Base-by-base conservation (phyloP, 768 basidiomycete species). In the Lepiota venenata region DNA sequence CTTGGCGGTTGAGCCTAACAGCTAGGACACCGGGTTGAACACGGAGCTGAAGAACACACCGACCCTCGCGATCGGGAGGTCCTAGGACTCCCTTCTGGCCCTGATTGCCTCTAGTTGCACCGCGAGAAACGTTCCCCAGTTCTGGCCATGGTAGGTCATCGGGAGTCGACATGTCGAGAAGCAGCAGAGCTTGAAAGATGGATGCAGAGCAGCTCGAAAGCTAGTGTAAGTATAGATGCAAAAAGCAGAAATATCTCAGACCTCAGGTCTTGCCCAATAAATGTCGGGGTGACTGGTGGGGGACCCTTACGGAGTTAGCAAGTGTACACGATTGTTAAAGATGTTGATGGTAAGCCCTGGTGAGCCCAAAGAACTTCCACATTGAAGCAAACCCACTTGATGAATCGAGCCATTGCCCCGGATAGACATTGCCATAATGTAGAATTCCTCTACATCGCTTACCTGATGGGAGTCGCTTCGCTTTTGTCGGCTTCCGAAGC, bases 71-170 rank as follows among this genome's bases (percentile, higher is more conserved):
- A 73, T 90, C 88, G 20, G 88, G 75, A 55, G 82, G 76, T 16
- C 87, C 82, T 29, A 91, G 71, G 41, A 84, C 85, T 58, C 89
- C 89, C 65, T 91, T 91, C 66, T 90, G 87, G 46, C 89, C 89
- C 76, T 91, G 89, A 69, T 91, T 91, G 56, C 88, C 88, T 66
- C 89, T 71, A 47, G 89, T 91, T 21, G 89, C 89, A 45, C 89
- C 88, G 54, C 88, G 81, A 52, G 89, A 89, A 60, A 91, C 87
- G 63, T 91, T 91, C 58, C 88, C 89, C 57, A 89, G 77, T 70
- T 91, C 88, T 59, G 88, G 88, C 88, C 88, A 91, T 20, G 88
- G 88, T 51, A 91, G 78, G 76, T 91, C 88, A 74, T 91, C 89
- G 59, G 79, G 69, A 64, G 75, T 69, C 56, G 79, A 71, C 78